Evolutionary conservation across 2,329 filamentous ascomycete species (phyloP), one percentile per base, ranked within the genome.

Genomic region (Trichoderma sp.): DNA sequence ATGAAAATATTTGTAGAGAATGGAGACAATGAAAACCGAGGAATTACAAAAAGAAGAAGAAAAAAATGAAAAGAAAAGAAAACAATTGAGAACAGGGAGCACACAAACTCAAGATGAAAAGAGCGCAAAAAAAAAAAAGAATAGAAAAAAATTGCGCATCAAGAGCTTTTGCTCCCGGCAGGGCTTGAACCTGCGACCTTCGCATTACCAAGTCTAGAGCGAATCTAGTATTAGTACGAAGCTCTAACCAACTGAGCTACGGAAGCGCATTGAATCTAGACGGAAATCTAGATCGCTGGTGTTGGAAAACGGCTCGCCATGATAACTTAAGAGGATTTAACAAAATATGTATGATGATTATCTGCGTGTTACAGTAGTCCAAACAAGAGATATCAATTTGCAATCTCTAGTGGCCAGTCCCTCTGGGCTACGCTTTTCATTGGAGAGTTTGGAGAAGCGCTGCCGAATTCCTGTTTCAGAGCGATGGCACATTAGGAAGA

Each of bases 161-260:
- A 53, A 53, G 47, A 24, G 47, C 47, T 12, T 12, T 47, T 70
- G 67, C 67, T 70, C 67, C 57, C 67, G 67, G 67, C 67, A 70
- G 67, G 67, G 67, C 67, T 70, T 70, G 67, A 70, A 70, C 67
- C 67, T 70, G 67, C 57, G 67, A 63, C 67, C 67, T 56, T 32
- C 67, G 67, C 67, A 70, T 70, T 56, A 70, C 57, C 24, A 56
- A 56, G 18, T 36, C 26, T 70, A 30, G 39, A 53, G 36, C 6
- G 39, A 43, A 63, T 36, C 36, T 6, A 51, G 43, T 70, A 70
- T 70, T 70, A 70, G 67, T 70, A 70, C 57, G 67, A 63, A 62
- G 67, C 67, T 70, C 67, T 63, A 63, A 70, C 67, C 67, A 70
- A 70, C 67, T 70, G 67, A 70, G 67, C 67, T 70, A 70, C 67